Percentiles rank a stretch among this genome's conserved stretches.
These are phyloP conservation scores for Leptosphaerulina australis DNA, from an alignment of 2,329 filamentous ascomycete species.

Conservation along the genomic window DNA sequence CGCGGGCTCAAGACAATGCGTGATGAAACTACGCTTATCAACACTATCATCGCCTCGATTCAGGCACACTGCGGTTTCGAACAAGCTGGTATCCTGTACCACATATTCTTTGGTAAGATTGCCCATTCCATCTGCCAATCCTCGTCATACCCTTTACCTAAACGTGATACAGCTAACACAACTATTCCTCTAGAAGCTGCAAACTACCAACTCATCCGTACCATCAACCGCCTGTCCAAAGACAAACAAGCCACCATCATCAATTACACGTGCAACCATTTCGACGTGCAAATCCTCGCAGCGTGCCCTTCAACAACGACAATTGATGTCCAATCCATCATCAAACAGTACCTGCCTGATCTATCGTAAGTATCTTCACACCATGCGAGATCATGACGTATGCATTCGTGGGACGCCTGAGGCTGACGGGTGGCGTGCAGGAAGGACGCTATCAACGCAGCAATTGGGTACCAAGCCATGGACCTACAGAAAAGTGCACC, in stretches of 20 bases:
- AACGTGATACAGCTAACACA: no score
- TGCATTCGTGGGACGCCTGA: no score
- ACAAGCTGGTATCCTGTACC: background rate
- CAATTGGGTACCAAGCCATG: background rate
- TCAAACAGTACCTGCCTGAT: background rate
- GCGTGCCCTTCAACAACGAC: background rate
- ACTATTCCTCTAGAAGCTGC: background rate
- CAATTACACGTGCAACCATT: background rate
- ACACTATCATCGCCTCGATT: constrained; percentile 6
- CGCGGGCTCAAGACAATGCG: constrained; percentile 7
- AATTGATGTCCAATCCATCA: background rate
- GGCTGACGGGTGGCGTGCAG: no score
- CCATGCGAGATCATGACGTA: background rate
- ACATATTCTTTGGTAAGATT: background rate
- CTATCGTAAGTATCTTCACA: background rate
- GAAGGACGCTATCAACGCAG: background rate
- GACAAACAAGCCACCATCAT: background rate
- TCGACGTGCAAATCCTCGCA: background rate
- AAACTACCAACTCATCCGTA: background rate
- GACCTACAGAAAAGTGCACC: no score
- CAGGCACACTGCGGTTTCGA: background rate
- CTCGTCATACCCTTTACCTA: no score
- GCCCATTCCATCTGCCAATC: no score
- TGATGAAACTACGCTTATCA: constrained; percentile 12
- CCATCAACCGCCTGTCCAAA: background rate